Evolutionary conservation across 768 basidiomycete genomes (phyloP), one percentile per base, ranked within the genome.

Genomic region (Gautieria morchelliformis): DNA sequence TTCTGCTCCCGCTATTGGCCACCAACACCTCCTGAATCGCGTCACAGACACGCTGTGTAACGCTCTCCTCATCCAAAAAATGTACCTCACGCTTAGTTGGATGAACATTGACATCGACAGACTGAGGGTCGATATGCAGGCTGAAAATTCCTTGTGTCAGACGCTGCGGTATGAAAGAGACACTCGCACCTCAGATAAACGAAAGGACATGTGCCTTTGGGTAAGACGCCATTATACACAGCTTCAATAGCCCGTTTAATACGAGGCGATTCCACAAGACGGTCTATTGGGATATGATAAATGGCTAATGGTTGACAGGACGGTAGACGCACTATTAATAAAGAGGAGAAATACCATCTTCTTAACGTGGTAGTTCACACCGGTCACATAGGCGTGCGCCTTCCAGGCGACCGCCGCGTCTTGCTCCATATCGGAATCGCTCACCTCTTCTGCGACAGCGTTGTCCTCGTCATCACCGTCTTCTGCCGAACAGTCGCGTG

Each of bases 41-140:
- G 64, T 88, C 83, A 14, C 86, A 81, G 46, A 98, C 83, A 8
- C 75, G 74, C 61, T 90, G 84, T 6, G 85, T 85, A 64, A 97
- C 89, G 14, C 71, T 75, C 53, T 97, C 95, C 67, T 98, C 93
- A 60, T 96, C 83, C 50, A 97, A 69, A 65, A 98, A 98, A 62
- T 93, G 90, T 1, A 97, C 93, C 68, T 97, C 94, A 46, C 89
- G 87, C 68, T 99, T 99, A 2, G 96, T 98, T 0, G 95, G 96
- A 67, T 97, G 94, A 8, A 98, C 93, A 64, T 99, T 99, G 54
- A 97, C 94, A 63, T 99, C 96, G 17, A 99, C 87, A 24, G 87
- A 83, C 32, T 82, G 78, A 0, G 93, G 92, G 60, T 93, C 85
- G 63, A 97, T 85, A 42, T 84, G 75, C 44, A 98, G 69, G 63